Conservation (phyloP, 78 protist genomes). For the Polysphondylium violaceum region DNA sequence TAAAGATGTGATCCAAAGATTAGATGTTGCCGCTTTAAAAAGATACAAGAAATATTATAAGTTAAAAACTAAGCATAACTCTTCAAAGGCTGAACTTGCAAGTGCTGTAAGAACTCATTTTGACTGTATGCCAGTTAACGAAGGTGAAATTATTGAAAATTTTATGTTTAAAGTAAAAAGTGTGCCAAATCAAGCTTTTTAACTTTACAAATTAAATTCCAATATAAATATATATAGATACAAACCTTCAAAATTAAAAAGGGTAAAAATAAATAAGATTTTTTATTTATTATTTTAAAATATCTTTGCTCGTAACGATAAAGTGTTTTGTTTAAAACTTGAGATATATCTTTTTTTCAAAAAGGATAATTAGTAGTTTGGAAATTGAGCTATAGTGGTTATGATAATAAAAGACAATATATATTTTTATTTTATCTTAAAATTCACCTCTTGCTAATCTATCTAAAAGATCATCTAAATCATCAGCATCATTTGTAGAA, state of each 20-base stretch:
- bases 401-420: too few species aligned
- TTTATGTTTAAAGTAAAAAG: conserved; percentile 66
- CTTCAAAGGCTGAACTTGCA: conserved; percentile 63
- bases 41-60: conserved; percentile 75
- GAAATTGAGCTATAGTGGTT: too few species aligned
- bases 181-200: conserved; percentile 6
- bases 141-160: conserved; percentile 64
- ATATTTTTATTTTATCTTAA: too few species aligned
- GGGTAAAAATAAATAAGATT: too few species aligned
- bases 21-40: conserved; percentile 60
- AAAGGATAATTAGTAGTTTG: too few species aligned
- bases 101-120: conserved; percentile 58
- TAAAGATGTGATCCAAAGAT: conserved; percentile 74
- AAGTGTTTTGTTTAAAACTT: too few species aligned
- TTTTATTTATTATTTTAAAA: too few species aligned
- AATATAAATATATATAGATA: not conserved
- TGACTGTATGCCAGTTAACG: conserved; percentile 64
- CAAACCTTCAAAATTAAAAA: not conserved
- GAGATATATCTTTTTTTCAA: too few species aligned
- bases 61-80: conserved; percentile 68
- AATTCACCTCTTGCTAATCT: conserved; percentile 60
- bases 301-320: too few species aligned
- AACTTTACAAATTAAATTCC: not conserved
- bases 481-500: not conserved
- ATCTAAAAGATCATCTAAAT: conserved; percentile 35